phyloP scores from a whole-genome alignment of 495 filamentous ascomycete genomes.

The Pseudoneurospora amorphoporcata region DNA sequence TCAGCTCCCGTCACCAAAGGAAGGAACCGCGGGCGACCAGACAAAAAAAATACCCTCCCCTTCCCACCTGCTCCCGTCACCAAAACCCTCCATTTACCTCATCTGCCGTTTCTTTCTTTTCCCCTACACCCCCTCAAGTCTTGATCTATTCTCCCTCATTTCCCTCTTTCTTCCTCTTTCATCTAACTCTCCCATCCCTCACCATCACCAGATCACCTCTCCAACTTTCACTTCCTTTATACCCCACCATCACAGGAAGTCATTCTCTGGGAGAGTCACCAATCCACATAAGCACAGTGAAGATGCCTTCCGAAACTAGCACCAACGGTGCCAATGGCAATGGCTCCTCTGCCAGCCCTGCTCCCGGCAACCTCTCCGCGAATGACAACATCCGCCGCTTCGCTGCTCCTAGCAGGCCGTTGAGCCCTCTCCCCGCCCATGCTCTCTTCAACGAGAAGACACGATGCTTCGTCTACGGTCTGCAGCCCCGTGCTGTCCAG shows the following conservation, averaged over 20 bases:
- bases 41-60: conserved; percentile 1
- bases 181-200: neutral
- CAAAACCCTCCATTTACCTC: neutral
- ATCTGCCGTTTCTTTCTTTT: neutral
- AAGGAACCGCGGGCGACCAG: conserved; percentile 4
- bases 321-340: conserved; percentile 32
- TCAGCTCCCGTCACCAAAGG: neutral
- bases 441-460: conserved; percentile 98
- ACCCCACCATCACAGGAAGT: conserved; percentile 5
- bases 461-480: conserved; percentile 98
- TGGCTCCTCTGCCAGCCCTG: conserved; percentile 5
- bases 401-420: conserved; percentile 78
- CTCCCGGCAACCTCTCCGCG: conserved; percentile 48
- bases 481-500: conserved; percentile 96
- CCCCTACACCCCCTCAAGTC: conserved; percentile 10
- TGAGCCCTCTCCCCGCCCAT: conserved; percentile 75
- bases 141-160: conserved; percentile 8
- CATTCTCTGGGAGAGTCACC: conserved; percentile 5
- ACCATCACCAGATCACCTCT: neutral
- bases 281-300: conserved; percentile 6
- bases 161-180: neutral
- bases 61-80: neutral
- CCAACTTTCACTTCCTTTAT: neutral
- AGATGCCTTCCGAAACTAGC: conserved; percentile 35
- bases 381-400: conserved; percentile 99